Base-by-base conservation (phyloP, 805 yeast species). In the Candida tammaniensis region DNA sequence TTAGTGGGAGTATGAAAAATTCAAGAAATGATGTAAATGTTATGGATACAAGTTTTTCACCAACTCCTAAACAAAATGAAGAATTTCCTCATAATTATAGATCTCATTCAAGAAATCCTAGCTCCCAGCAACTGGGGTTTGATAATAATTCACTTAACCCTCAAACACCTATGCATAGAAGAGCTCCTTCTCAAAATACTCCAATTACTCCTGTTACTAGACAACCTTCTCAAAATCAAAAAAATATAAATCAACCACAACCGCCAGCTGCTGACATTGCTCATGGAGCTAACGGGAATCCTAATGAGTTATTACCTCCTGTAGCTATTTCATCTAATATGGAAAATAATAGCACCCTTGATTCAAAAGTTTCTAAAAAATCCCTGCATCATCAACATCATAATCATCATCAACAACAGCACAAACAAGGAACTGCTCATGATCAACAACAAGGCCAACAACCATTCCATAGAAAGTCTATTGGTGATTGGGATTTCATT, bases 401-500 rank as follows among this genome's bases (percentile, higher is more conserved):
- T 5, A 24, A 33, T 7, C 39, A 27, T 17, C 30, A 10, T 7
- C 23, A 9, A 11, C 39, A 14, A 17, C 33, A 3, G 20, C 27
- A 25, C 17, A 16, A 19, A 21, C 36, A 21, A 10, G 30, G 21
- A 17, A 24, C 23, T n/a, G 11, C 26, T 23, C 44, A 20, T 21
- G 14, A n/a, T n/a, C 30, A 34, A 14, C 31, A 26, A 13, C 45
- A 38, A 15, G 31, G 30, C 10, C 60, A 57, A 35, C 61, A 68
- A 43, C 79, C 74, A 47, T 84, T 85, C 48, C 91, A 88, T 56
- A 77, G 98, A 44, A 83, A 82, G 39, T 74, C 95, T 4, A 82
- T 91, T 35, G 98, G 98, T 10, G 96, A 93, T 46, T 91, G 98
- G 98, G 95, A 86, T 48, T 89, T 91, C 49, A 73, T 86, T 38